Percentiles rank a stretch among this genome's conserved stretches.
Conservation (phyloP, 257 asterid genomes). For the Knoxia roxburghii region DNA sequence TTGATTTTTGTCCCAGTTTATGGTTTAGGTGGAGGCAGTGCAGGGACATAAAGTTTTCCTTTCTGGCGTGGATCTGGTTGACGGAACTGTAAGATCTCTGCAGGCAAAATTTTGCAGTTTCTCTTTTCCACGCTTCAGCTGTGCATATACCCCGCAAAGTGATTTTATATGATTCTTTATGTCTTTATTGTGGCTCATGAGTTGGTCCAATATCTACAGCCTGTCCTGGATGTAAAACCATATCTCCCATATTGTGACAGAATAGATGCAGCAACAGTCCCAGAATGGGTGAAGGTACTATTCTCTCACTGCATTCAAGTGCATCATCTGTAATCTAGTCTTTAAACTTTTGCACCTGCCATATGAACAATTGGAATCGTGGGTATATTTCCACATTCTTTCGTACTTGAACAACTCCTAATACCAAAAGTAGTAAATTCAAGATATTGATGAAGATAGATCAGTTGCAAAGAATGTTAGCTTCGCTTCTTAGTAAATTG, state of each 20-base stretch:
- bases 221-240: conserved; percentile 93
- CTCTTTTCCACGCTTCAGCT: neutral
- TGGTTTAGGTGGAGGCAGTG: conserved; percentile 65
- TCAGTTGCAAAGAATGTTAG: no score
- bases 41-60: conserved; percentile 50
- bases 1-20: neutral
- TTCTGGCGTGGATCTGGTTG: conserved; percentile 95
- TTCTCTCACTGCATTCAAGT: conserved; percentile 5
- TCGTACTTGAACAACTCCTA: no score
- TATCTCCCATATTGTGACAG: conserved; percentile 93
- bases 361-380: neutral
- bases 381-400: neutral
- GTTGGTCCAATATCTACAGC: conserved; percentile 39
- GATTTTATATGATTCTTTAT: conserved; percentile 11
- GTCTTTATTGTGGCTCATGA: conserved; percentile 18
- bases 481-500: no score
- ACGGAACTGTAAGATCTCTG: conserved; percentile 70
- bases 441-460: no score
- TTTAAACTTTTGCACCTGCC: neutral
- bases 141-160: conserved; percentile 1
- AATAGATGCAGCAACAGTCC: conserved; percentile 62
- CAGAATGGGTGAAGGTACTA: conserved; percentile 88
- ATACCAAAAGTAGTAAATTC: no score
- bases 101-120: neutral
- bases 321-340: neutral